These are phyloP conservation scores for Metschnikowia vanudenii DNA, from an alignment of 805 yeast genomes.

Conservation along the genomic window DNA sequence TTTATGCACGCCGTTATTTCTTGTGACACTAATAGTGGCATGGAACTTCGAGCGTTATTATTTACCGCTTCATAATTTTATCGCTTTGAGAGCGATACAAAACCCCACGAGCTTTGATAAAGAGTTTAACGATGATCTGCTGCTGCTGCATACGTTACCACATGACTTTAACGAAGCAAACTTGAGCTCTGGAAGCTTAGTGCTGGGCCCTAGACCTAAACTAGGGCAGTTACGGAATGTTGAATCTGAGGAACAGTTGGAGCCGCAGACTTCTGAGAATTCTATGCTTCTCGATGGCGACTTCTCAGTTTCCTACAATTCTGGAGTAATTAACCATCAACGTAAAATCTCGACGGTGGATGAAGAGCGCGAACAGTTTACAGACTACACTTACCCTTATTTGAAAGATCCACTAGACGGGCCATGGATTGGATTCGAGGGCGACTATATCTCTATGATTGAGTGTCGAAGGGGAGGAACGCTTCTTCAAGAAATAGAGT, in stretches of 20 bases:
- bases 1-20: constrained; percentile 48
- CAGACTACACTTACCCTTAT: constrained; percentile 51
- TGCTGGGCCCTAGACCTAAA: not conserved
- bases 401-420: constrained; percentile 49
- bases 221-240: not conserved
- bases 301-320: constrained; percentile 13
- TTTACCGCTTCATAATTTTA: constrained; percentile 51
- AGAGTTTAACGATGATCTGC: constrained; percentile 40
- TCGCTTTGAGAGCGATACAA: constrained; percentile 58
- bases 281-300: constrained; percentile 19
- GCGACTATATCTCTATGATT: constrained; percentile 46
- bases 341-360: constrained; percentile 52
- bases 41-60: constrained; percentile 55
- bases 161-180: constrained; percentile 1
- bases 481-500: constrained; percentile 10
- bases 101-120: constrained; percentile 40
- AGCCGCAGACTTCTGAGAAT: constrained; percentile 6
- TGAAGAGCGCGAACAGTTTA: constrained; percentile 53
- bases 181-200: constrained; percentile 8
- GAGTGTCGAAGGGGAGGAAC: constrained; percentile 23
- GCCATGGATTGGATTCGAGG: constrained; percentile 57
- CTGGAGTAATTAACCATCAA: constrained; percentile 16
- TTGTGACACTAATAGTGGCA: constrained; percentile 44
- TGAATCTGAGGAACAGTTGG: not conserved
- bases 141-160: constrained; percentile 16